Conservation (phyloP, 257 asterid species). For the Penstemon newberryi region DNA sequence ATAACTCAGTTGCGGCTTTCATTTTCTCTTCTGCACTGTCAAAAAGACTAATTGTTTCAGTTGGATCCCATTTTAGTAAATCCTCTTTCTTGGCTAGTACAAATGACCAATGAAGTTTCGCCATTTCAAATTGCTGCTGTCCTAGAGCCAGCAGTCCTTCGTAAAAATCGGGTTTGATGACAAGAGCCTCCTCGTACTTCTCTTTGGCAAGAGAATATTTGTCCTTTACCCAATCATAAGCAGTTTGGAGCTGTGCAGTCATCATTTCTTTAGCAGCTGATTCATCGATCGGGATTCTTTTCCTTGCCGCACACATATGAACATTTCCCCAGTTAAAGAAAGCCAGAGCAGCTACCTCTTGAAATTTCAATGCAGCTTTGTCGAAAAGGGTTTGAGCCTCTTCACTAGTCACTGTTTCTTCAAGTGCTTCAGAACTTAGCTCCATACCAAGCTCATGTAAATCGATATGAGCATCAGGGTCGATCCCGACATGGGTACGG, state of each 20-base stretch:
- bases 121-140: constrained; percentile 98
- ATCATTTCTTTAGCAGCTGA: constrained; percentile 65
- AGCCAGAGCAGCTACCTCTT: constrained; percentile 97
- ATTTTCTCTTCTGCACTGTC: constrained; percentile 83
- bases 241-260: constrained; percentile 72
- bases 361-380: constrained; percentile 81
- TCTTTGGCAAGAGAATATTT: constrained; percentile 73
- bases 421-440: constrained; percentile 91
- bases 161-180: constrained; percentile 75
- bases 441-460: constrained; percentile 99
- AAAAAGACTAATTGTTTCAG: constrained; percentile 72
- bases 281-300: constrained; percentile 84
- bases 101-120: constrained; percentile 94
- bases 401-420: constrained; percentile 84
- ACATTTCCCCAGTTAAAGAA: constrained; percentile 98
- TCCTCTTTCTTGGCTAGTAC: constrained; percentile 79
- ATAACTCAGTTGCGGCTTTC: constrained; percentile 86
- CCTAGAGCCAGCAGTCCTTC: constrained; percentile 89
- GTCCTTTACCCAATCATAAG: constrained; percentile 86
- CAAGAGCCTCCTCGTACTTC: constrained; percentile 83
- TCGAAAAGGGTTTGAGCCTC: constrained; percentile 86
- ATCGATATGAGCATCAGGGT: constrained; percentile 91
- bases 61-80: constrained; percentile 79
- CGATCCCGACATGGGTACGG: constrained; percentile 89
- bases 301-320: constrained; percentile 97